Base-by-base conservation (phyloP, 306 rosid genomes). In the Rosa rugosa region DNA sequence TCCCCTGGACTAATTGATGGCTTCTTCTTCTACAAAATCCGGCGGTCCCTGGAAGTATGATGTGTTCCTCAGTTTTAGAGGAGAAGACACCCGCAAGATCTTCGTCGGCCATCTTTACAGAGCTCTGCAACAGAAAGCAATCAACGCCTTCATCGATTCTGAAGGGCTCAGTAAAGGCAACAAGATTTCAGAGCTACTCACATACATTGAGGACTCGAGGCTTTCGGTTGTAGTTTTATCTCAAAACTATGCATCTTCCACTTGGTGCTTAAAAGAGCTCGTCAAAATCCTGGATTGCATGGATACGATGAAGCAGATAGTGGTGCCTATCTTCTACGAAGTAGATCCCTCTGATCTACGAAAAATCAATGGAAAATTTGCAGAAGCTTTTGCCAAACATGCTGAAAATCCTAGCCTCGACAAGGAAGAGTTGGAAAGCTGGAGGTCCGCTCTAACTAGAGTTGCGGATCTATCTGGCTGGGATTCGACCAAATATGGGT, bases 261-360 rank as follows among this genome's bases (percentile, higher is more conserved):
- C 41, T 1, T 75, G 79, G 79, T 75, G 79, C 60, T 47, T 76
- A 6, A 41, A 25, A 0, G 79, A 76, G 25, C 68, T 76, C 13
- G 79, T 27, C n/a, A 50, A 47, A 5, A 76, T 76, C 6, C 18
- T 64, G 40, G 2, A 76, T 0, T 64, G 72, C 60, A 6, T n/a
- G 71, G 23, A 63, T 3, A 0, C 4, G 1, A 27, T 17, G 5
- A 16, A 31, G 14, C 77, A 54, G 8, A 73, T 73, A 0, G 53
- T 73, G n/a, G 0, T 73, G n/a, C 77, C 77, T 1, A 20, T 73
- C 20, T 73, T 73, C 23, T 73, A 73, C 67, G 40, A 54, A 10
- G 51, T 73, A 1, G 67, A 73, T 34, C 77, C 67, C 2, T 34
- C 77, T 18, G 38, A 73, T 73, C 11, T 56, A 1, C 23, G 71